Base-by-base conservation (phyloP, 257 asterid species). In the Craterostigma plantagineum region DNA sequence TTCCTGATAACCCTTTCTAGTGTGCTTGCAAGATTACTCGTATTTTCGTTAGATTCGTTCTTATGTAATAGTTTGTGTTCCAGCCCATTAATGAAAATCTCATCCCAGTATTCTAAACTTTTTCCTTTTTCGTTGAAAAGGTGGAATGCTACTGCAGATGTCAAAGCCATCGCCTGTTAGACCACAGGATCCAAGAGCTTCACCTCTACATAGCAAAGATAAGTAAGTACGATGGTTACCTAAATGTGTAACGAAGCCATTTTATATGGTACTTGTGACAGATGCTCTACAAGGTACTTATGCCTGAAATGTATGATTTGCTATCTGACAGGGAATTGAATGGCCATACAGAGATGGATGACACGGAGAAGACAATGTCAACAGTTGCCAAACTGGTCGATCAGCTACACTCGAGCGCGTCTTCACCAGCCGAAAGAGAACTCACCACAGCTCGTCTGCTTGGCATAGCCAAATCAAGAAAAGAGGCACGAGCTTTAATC, bases 401-500 rank as follows among this genome's bases (percentile, higher is more conserved):
- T 66, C 96, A 80, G 57, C 70, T 85, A 35, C 93, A 85, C 49
- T 73, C 75, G 38, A 68, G 41, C 46, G 68, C 40, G 41, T 74
- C 96, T 12, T 69, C 92, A 8, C 70, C 79, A 6, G 75, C 58
- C 7, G 96, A 80, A 66, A 85, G 59, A 59, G 93, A 85, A 52
- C 93, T 85, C 41, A 75, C 67, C 51, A 75, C 96, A n/a, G 80
- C 96, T 55, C 79, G 83, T 46, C 66, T 85, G 78, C 79, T 80
- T 16, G 82, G 85, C 46, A 75, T 80, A 52, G 81, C 78, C 42
- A 77, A 68, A 68, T 61, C 93, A 45, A 74, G 94, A 65, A 80
- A 72, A 72, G 92, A 72, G 63, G 91, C 75, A 14, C 72, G 96
- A 10, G 63, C 63, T 57, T 75, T 80, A 42, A 74, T 85, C 57